Conservation (phyloP, 176 grass and related monocot genomes). For the Panicum miliaceum region DNA sequence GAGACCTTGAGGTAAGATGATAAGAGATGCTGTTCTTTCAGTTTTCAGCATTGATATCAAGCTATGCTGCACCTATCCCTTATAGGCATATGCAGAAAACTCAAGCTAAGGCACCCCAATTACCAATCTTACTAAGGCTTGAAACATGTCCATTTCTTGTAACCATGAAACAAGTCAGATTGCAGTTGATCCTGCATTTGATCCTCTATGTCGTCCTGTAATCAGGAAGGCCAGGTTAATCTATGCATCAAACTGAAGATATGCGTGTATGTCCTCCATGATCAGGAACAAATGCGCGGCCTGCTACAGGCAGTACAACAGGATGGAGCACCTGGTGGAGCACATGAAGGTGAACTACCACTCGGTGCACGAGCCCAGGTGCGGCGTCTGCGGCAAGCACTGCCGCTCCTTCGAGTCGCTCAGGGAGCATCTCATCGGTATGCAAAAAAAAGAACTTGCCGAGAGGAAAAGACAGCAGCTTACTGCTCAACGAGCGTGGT, state of each 20-base stretch:
- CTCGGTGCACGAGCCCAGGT: constrained; percentile 81
- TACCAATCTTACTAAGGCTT: not conserved
- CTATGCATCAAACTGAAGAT: constrained; percentile 17
- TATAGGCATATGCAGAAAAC: not conserved
- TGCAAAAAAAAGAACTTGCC: not conserved
- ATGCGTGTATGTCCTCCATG: not conserved
- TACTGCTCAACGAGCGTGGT: not conserved
- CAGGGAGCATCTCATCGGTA: constrained; percentile 93
- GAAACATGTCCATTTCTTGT: not conserved
- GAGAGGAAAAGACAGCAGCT: not conserved
- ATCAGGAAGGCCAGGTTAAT: not conserved
- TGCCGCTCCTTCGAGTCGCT: constrained; percentile 92
- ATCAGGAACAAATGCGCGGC: constrained; percentile 92
- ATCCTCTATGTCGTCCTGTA: not conserved
- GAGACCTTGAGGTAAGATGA: constrained; percentile 63
- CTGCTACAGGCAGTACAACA: constrained; percentile 89
- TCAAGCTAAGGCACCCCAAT: not conserved
- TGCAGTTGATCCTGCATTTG: not conserved
- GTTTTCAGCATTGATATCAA: constrained; percentile 19
- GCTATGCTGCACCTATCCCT: not conserved
- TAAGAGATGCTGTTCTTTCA: constrained; percentile 34
- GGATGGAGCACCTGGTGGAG: constrained; percentile 91
- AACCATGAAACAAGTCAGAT: not conserved
- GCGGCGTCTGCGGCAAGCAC: constrained; percentile 81
- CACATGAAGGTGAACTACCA: constrained; percentile 89